A percentile compares a stretch with the other conserved stretches of the same genome.
Conservation (phyloP, 2,329 filamentous ascomycete genomes). For the Pseudogymnoascus pannorum region DNA sequence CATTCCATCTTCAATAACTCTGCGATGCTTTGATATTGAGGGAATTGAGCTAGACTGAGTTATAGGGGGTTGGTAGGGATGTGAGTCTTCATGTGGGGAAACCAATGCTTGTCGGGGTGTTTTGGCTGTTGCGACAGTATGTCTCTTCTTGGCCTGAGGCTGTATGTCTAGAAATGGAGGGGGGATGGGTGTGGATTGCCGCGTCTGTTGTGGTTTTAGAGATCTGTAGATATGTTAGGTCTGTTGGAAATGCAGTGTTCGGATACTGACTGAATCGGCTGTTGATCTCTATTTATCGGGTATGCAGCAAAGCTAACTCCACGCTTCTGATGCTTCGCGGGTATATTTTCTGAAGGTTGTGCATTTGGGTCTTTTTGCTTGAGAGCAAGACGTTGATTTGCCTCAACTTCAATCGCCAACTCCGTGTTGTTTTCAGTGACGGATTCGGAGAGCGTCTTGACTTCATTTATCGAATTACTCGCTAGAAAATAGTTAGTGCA, state of each 20-base stretch:
- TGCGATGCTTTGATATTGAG: not conserved
- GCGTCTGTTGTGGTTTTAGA: not conserved
- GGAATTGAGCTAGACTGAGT: not conserved
- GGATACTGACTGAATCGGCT: not conserved
- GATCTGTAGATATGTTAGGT: not conserved
- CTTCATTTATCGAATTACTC: not conserved
- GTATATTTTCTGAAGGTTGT: not conserved
- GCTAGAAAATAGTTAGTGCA: not conserved
- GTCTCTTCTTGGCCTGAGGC: not conserved
- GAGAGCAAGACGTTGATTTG: not conserved
- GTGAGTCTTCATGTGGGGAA: not conserved
- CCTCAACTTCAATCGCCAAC: not conserved
- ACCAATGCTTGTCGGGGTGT: not conserved
- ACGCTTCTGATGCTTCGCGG: not conserved
- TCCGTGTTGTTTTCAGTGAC: not conserved
- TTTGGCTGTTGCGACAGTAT: too few relatives aligned
- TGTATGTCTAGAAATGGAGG: not conserved
- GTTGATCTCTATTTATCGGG: not conserved
- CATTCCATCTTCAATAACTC: not conserved
- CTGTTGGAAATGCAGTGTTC: not conserved
- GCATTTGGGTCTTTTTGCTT: not conserved
- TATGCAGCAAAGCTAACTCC: not conserved
- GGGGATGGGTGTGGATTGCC: not conserved
- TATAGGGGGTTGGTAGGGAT: not conserved
- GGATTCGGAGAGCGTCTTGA: too few relatives aligned